phyloP scores from a whole-genome alignment of 2,329 filamentous ascomycete species.

The Neonectria punicea region DNA sequence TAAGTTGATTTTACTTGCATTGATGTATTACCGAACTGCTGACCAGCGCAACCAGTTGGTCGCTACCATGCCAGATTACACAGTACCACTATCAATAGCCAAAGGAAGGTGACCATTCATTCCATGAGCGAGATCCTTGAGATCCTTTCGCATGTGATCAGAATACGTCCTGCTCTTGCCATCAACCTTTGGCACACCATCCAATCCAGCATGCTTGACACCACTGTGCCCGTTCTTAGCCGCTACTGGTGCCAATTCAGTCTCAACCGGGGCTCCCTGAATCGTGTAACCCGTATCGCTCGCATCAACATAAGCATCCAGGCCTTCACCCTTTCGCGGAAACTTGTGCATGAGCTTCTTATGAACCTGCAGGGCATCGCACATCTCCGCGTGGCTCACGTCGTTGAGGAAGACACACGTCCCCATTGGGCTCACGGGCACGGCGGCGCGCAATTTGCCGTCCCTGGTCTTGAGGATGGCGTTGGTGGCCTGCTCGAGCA shows the following conservation, averaged over 20 bases:
- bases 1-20: no score
- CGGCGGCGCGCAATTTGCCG: conserved; percentile 73
- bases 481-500: conserved; percentile 72
- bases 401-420: conserved; percentile 76
- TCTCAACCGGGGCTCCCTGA: conserved; percentile 34
- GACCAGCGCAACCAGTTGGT: no score
- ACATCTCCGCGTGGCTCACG: conserved; percentile 70
- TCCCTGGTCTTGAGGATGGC: conserved; percentile 79
- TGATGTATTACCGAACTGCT: no score
- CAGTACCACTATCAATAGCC: not conserved
- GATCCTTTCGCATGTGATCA: not conserved
- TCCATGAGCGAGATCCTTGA: not conserved
- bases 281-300: conserved; percentile 71
- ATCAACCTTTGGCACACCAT: not conserved
- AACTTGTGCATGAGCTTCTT: conserved; percentile 72
- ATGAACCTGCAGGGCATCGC: conserved; percentile 67
- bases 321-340: conserved; percentile 70
- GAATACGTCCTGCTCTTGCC: not conserved
- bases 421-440: conserved; percentile 72
- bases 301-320: conserved; percentile 76
- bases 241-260: not conserved
- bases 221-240: not conserved
- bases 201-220: not conserved
- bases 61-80: not conserved
- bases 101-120: not conserved